Base-by-base conservation (phyloP, 768 basidiomycete species). In the Mycena alexandri region DNA sequence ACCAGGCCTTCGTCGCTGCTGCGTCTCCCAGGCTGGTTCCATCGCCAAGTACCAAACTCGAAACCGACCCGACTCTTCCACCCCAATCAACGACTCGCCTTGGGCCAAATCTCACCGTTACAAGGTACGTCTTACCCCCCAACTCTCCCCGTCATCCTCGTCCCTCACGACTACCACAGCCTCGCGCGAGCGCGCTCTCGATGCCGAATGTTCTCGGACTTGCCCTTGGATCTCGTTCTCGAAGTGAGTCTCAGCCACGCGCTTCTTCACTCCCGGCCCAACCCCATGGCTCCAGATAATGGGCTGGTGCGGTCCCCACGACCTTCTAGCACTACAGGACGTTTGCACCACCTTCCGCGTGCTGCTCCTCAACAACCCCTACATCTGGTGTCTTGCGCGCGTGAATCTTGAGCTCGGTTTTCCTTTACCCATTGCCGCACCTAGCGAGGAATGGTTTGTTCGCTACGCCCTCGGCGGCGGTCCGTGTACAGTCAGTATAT, bases 301-400 rank as follows among this genome's bases (percentile, higher is more conserved):
- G 36, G 9, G 38, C 19, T 51, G 48, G 48, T 50, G 47, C 12
- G 34, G 47, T 3, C 59, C 59, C 5, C 14, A 12, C 10, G 59
- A 61, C 11, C 19, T 61, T 9, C 47, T 48, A 3, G 7, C 6
- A 3, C 38, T 51, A 3, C 21, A 38, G 14, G 10, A 38, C 10
- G 38, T 9, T 38, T 38, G 38, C 10, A 4, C 10, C 38, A 38
- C 10, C 38, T 38, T 38, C 38, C 10, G 14, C 14, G 4, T 9
- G 38, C 38, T 14, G 10, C 14, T 38, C 38, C 38, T 38, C 41
- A 51, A 50, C 1, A 50, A 61, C 38, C 47, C 3, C 3, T n/a
- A 61, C 24, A 42, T 51, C 19, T 61, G 59, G 59, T 47, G 50
- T 13, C 22, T 61, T 11, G 7, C 59, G 5, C 59, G 47, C 25